Conservation (phyloP, 169 alveolate genomes). For the Cryptosporidium tyzzeri region DNA sequence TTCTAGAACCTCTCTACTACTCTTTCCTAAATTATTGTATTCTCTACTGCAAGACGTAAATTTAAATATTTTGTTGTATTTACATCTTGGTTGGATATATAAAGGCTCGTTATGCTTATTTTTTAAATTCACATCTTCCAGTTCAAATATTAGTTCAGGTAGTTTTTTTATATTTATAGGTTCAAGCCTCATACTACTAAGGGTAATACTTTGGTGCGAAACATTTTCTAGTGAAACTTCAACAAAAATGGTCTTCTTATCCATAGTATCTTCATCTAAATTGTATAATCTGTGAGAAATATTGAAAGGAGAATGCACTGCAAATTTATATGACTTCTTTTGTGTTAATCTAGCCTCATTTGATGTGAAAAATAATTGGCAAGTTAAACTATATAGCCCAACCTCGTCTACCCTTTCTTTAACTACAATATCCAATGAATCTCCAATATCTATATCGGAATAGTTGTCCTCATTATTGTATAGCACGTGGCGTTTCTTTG, state of each 20-base stretch:
- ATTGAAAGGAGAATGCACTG: slow-evolving; percentile 68
- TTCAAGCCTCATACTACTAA: not conserved
- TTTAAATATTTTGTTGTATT: slow-evolving; percentile 28
- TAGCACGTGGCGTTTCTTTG: slow-evolving; percentile 18
- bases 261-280: not conserved
- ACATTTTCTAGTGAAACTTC: slow-evolving; percentile 68
- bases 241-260: slow-evolving; percentile 17
- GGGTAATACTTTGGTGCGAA: slow-evolving; percentile 62
- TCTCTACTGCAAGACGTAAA: not conserved
- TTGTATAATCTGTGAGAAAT: slow-evolving; percentile 39
- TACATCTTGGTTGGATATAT: slow-evolving; percentile 35
- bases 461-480: slow-evolving; percentile 54
- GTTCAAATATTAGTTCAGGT: not conserved
- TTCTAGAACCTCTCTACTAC: not conserved
- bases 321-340: slow-evolving; percentile 69
- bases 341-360: slow-evolving; percentile 48
- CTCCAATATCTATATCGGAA: slow-evolving; percentile 65
- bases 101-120: slow-evolving; percentile 7
- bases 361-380: slow-evolving; percentile 59
- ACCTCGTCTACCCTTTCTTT: slow-evolving; percentile 68
- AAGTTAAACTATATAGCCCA: slow-evolving; percentile 58
- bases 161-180: slow-evolving; percentile 18
- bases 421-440: slow-evolving; percentile 46
- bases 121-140: not conserved
- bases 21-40: not conserved